These are phyloP conservation scores for Lanmaoa rubissima DNA, from an alignment of 768 basidiomycete genomes.

Conservation along the genomic window DNA sequence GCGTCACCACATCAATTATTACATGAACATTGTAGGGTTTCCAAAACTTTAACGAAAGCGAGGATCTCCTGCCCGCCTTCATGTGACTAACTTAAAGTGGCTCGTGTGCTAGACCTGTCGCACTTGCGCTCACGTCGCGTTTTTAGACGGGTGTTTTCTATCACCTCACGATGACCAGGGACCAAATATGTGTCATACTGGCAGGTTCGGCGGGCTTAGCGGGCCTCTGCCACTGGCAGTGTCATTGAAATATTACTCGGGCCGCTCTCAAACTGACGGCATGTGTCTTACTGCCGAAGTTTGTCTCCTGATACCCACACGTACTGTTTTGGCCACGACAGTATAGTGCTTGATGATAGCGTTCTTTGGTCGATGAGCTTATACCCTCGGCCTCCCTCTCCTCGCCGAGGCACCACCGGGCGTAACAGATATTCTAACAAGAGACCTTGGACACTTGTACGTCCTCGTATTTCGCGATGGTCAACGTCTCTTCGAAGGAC, in stretches of 20 bases:
- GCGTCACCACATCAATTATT: neutral
- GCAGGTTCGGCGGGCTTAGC: neutral
- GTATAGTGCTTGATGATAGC: neutral
- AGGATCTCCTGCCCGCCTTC: neutral
- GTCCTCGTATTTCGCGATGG: neutral
- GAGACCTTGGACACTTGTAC: neutral
- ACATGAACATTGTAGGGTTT: neutral
- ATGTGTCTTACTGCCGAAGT: slow-evolving; percentile 1
- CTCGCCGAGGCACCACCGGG: neutral
- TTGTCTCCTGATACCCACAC: neutral
- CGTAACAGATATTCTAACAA: neutral
- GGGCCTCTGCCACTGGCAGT: neutral
- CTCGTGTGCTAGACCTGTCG: neutral
- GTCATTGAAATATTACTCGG: neutral
- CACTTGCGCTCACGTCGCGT: neutral
- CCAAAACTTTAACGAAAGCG: neutral
- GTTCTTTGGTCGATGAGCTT: neutral
- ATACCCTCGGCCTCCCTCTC: neutral
- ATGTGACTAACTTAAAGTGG: neutral
- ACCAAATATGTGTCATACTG: neutral
- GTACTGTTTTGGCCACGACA: neutral
- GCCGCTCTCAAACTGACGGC: slow-evolving; percentile 5
- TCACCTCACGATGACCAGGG: neutral
- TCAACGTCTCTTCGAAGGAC: neutral
- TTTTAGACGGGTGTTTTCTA: neutral